Evolutionary conservation across 2,329 filamentous ascomycete species (phyloP).

Genomic region (Claviceps cyperi): DNA sequence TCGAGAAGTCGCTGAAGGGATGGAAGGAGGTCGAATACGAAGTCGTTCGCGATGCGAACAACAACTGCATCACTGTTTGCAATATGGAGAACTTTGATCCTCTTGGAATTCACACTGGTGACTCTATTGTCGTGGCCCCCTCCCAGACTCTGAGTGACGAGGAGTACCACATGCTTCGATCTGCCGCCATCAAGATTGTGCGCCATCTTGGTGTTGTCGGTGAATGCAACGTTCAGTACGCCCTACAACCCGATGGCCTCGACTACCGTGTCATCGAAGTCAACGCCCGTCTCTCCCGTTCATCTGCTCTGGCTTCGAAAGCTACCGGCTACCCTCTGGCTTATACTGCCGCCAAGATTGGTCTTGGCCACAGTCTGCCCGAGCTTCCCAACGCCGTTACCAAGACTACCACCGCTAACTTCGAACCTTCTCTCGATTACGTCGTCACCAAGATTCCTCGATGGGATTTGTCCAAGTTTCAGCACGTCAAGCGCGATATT

Average conservation of each 20-base stretch:
- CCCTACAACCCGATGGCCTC: conserved; percentile 86
- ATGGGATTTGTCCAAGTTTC: conserved; percentile 98
- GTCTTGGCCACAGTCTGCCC: conserved; percentile 84
- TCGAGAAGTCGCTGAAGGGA: conserved; percentile 97
- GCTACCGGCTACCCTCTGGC: conserved; percentile 94
- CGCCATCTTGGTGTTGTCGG: conserved; percentile 93
- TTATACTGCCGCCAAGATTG: conserved; percentile 97
- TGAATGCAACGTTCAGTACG: conserved; percentile 98
- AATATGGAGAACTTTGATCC: conserved; percentile 81
- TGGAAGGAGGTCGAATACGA: conserved; percentile 99
- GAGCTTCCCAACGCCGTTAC: conserved; percentile 96
- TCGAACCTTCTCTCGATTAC: conserved; percentile 93
- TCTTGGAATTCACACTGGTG: conserved; percentile 92
- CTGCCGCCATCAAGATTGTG: conserved; percentile 95
- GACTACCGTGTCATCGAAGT: conserved; percentile 99
- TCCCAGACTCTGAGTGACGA: conserved; percentile 95
- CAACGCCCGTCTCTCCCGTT: conserved; percentile 94
- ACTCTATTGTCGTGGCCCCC: conserved; percentile 95
- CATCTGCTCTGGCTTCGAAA: conserved; percentile 92
- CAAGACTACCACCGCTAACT: conserved; percentile 97
- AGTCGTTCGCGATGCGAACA: conserved; percentile 88
- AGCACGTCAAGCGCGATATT: conserved; percentile 95
- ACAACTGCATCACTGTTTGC: conserved; percentile 99
- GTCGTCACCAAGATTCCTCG: conserved; percentile 97
- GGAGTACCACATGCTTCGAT: conserved; percentile 98